Percentiles rank a stretch among this genome's conserved stretches.
These are phyloP conservation scores for Cryptococcus sp. DNA, from an alignment of 1,284 basidiomycete genomes.

Conservation along the genomic window DNA sequence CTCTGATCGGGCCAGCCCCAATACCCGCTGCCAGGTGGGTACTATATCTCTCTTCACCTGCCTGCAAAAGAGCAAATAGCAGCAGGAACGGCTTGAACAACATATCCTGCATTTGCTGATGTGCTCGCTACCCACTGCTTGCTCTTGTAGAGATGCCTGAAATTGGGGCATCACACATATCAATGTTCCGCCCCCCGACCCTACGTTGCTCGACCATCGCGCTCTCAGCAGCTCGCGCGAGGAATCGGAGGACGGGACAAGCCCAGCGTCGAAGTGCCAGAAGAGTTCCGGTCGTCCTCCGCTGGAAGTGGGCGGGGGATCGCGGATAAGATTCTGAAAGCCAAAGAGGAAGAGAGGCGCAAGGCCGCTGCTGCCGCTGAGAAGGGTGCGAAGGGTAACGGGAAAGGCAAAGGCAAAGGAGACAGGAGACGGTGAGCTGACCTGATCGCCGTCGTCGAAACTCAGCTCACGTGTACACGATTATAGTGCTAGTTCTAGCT, in stretches of 20 bases:
- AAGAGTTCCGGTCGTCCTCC: conserved; percentile 47
- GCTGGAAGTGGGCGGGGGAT: conserved; percentile 33
- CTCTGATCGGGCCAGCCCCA: conserved; percentile 38
- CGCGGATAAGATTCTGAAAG: conserved; percentile 51
- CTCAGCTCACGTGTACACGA: too few relatives aligned
- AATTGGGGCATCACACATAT: conserved; percentile 52
- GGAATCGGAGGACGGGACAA: conserved; percentile 32
- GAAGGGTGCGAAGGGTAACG: conserved; percentile 7
- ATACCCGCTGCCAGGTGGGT: conserved; percentile 51
- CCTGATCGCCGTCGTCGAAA: too few relatives aligned
- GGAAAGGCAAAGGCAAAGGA: conserved; percentile 13
- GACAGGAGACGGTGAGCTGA: conserved; percentile 15
- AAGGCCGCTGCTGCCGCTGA: conserved; percentile 23
- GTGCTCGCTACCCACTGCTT: neutral
- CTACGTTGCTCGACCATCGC: conserved; percentile 48
- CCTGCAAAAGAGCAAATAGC: neutral
- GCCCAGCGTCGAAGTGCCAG: conserved; percentile 50
- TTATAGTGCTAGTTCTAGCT: too few relatives aligned
- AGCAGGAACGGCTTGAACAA: neutral
- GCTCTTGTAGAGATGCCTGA: conserved; percentile 44
- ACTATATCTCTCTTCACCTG: neutral
- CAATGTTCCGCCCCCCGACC: conserved; percentile 50
- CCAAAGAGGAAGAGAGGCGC: conserved; percentile 46
- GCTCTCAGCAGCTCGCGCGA: conserved; percentile 42
- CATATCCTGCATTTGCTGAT: neutral